Percentiles rank a stretch among this genome's conserved stretches.
Conservation (phyloP, 306 rosid species). For the Quercus parvula region DNA sequence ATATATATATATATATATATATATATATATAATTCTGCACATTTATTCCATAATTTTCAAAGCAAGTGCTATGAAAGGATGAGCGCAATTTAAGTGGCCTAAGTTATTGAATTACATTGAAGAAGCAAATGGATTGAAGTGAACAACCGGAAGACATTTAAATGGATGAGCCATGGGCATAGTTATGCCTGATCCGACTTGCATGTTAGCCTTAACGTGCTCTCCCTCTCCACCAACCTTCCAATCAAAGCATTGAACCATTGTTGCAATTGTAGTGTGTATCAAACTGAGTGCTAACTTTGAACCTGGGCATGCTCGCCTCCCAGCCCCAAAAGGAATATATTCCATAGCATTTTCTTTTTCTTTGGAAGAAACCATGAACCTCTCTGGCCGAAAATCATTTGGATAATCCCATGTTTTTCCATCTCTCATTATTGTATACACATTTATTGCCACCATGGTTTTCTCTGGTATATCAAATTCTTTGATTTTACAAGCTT, state of each 20-base stretch:
- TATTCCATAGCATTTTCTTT: slow-evolving; percentile 1
- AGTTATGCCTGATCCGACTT: slow-evolving; percentile 42
- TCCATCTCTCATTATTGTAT: slow-evolving; percentile 51
- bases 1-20: too few species aligned
- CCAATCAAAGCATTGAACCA: slow-evolving; percentile 69
- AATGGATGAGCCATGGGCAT: slow-evolving; percentile 48
- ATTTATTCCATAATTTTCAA: too few species aligned
- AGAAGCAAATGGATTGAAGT: slow-evolving; percentile 23
- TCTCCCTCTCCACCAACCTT: slow-evolving; percentile 36
- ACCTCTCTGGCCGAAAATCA: slow-evolving; percentile 45
- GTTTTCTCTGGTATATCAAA: slow-evolving; percentile 35
- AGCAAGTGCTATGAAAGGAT: too few species aligned
- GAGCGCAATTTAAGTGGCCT: too few species aligned
- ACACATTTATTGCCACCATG: slow-evolving; percentile 41
- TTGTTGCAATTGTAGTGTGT: slow-evolving; percentile 29
- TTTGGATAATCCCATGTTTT: slow-evolving; percentile 39
- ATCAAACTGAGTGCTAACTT: slow-evolving; percentile 32
- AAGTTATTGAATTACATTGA: neutral
- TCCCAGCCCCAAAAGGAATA: slow-evolving; percentile 48
- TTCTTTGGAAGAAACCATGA: slow-evolving; percentile 16
- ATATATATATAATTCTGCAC: too few species aligned
- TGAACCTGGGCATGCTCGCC: slow-evolving; percentile 53
- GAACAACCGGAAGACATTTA: slow-evolving; percentile 27
- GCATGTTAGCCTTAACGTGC: slow-evolving; percentile 31
- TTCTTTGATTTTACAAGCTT: slow-evolving; percentile 36